Percentiles rank a stretch among this genome's conserved stretches.
Conservation (phyloP, 768 basidiomycete species). For the Trametes punicea region DNA sequence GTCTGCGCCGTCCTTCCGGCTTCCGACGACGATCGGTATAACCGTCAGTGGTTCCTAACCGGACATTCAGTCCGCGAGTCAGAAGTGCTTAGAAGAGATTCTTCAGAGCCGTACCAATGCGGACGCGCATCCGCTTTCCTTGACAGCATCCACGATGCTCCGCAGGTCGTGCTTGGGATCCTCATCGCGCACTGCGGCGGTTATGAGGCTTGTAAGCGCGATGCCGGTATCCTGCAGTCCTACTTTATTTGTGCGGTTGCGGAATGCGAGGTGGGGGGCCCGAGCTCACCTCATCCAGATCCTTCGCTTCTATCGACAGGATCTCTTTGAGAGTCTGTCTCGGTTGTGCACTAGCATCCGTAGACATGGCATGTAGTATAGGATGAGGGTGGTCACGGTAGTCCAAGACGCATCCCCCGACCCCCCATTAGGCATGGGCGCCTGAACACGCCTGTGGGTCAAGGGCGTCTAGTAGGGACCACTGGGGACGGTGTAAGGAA, state of each 20-base stretch:
- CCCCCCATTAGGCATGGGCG: no score
- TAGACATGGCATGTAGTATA: no score
- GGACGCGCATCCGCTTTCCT: slow-evolving; percentile 8
- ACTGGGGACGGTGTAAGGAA: no score
- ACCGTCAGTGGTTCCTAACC: slow-evolving; percentile 40
- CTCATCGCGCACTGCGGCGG: slow-evolving; percentile 17
- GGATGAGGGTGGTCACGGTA: no score
- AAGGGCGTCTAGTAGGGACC: no score
- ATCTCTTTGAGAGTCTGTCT: not conserved
- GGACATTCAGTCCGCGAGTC: not conserved
- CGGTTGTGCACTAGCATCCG: no score
- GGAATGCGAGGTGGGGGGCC: not conserved
- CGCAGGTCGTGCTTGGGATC: slow-evolving; percentile 12
- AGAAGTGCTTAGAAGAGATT: not conserved
- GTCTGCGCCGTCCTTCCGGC: slow-evolving; percentile 27
- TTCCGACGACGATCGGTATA: slow-evolving; percentile 36
- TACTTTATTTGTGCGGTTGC: not conserved
- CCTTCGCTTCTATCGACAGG: not conserved
- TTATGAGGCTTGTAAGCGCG: slow-evolving; percentile 20
- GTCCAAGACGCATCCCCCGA: no score
- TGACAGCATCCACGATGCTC: slow-evolving; percentile 13
- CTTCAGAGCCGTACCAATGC: slow-evolving; percentile 17
- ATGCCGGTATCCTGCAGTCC: slow-evolving; percentile 19
- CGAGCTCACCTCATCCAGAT: slow-evolving; percentile 11
- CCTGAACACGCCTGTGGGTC: no score